A percentile compares a stretch with the other conserved stretches of the same genome.
Evolutionary conservation across 805 yeast species (phyloP).

Genomic region (Candida pseudofarinosa): DNA sequence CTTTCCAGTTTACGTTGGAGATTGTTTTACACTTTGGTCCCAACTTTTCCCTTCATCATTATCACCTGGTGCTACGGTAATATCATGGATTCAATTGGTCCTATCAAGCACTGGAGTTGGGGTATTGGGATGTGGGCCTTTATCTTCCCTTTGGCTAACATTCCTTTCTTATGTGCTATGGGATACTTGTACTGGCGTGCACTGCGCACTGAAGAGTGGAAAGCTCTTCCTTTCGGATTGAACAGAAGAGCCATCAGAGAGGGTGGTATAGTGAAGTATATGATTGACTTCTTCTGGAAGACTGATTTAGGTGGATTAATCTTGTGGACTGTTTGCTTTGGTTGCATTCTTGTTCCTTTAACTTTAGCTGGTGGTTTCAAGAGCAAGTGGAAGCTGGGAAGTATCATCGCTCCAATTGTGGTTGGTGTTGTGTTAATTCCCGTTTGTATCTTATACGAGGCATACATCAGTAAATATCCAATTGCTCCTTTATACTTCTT

Average conservation of each 20-base stretch:
- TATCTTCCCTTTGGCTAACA: conserved; percentile 59
- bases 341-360: conserved; percentile 66
- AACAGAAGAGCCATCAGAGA: conserved; percentile 34
- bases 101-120: conserved; percentile 57
- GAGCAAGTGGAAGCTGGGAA: conserved; percentile 54
- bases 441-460: conserved; percentile 58
- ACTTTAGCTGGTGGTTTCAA: conserved; percentile 68
- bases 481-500: conserved; percentile 55
- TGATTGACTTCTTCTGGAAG: conserved; percentile 52
- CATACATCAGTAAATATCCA: conserved; percentile 54
- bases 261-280: conserved; percentile 30
- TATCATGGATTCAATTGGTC: conserved; percentile 38
- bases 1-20: conserved; percentile 69
- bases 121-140: conserved; percentile 80
- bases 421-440: conserved; percentile 63
- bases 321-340: conserved; percentile 52
- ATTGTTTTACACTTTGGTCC: conserved; percentile 57
- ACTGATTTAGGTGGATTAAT: conserved; percentile 62
- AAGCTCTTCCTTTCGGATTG: conserved; percentile 22
- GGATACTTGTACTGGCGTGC: conserved; percentile 56
- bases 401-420: conserved; percentile 65
- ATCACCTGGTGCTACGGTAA: conserved; percentile 77
- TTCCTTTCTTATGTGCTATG: conserved; percentile 56
- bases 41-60: conserved; percentile 69
- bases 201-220: conserved; percentile 49